These are phyloP conservation scores for Dacryopinax spathularia DNA, from an alignment of 768 basidiomycete genomes.

Conservation along the genomic window DNA sequence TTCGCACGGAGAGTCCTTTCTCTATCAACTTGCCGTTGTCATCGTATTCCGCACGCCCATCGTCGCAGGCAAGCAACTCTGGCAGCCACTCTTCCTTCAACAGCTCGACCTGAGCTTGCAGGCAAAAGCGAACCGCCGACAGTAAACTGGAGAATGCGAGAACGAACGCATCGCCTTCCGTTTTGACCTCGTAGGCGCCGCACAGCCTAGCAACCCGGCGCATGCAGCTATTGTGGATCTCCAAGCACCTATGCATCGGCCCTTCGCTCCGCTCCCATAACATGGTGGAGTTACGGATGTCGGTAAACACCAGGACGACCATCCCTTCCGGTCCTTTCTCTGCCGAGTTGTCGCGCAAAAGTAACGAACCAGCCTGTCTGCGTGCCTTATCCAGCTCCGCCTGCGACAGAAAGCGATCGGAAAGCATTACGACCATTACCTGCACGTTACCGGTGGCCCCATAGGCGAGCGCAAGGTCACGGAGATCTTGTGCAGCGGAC, in stretches of 20 bases:
- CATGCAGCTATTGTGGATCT: slow-evolving; percentile 73
- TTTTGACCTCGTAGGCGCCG: slow-evolving; percentile 97
- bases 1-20: slow-evolving; percentile 82
- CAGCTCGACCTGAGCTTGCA: slow-evolving; percentile 72
- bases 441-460: slow-evolving; percentile 86
- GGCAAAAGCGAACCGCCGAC: slow-evolving; percentile 77
- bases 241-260: slow-evolving; percentile 78
- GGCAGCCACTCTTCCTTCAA: slow-evolving; percentile 77
- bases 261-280: slow-evolving; percentile 93
- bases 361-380: slow-evolving; percentile 31
- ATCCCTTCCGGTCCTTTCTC: slow-evolving; percentile 75
- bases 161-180: slow-evolving; percentile 99
- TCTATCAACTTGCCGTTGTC: slow-evolving; percentile 52
- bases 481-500: slow-evolving; percentile 90
- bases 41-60: slow-evolving; percentile 69
- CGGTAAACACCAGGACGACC: slow-evolving; percentile 89
- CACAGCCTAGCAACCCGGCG: slow-evolving; percentile 75
- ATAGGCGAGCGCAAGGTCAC: slow-evolving; percentile 94
- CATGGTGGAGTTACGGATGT: slow-evolving; percentile 92
- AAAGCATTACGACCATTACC: slow-evolving; percentile 91
- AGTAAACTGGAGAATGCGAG: slow-evolving; percentile 86
- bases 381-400: slow-evolving; percentile 5
- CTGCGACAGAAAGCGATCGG: slow-evolving; percentile 49
- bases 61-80: slow-evolving; percentile 84
- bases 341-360: slow-evolving; percentile 42